phyloP scores from a whole-genome alignment of 768 basidiomycete genomes.

The Amanita muscaria region DNA sequence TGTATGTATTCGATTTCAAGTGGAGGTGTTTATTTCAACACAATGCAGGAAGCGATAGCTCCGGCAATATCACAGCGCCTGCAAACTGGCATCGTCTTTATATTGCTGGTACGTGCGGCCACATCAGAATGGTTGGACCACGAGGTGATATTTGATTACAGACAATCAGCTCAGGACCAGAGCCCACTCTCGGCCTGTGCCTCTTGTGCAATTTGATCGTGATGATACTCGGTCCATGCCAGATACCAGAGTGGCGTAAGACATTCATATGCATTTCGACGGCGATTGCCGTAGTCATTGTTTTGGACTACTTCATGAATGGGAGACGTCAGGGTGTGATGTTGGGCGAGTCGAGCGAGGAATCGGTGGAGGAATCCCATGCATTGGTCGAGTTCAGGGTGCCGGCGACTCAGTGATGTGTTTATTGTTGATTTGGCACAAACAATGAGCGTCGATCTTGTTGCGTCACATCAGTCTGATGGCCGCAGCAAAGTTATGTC shows the following conservation, averaged over 20 bases:
- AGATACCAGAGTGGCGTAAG: conserved; percentile 16
- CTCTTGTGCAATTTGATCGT: conserved; percentile 23
- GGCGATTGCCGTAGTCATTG: conserved; percentile 13
- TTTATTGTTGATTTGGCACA: too few species aligned
- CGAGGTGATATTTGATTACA: conserved; percentile 7
- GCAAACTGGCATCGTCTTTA: conserved; percentile 18
- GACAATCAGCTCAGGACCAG: conserved; percentile 29
- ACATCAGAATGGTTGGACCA: not conserved
- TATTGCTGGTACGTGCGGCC: conserved; percentile 21
- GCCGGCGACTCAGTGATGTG: too few species aligned
- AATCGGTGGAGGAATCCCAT: too few species aligned
- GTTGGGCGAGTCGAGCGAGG: conserved; percentile 1
- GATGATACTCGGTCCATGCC: conserved; percentile 19
- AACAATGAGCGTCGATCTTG: too few species aligned
- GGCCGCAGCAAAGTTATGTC: too few species aligned
- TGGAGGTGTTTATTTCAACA: not conserved
- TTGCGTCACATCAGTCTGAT: too few species aligned
- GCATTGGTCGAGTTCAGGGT: too few species aligned
- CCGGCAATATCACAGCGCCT: conserved; percentile 19
- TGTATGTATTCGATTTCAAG: conserved; percentile 12
- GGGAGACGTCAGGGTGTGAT: not conserved
- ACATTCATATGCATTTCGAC: conserved; percentile 19
- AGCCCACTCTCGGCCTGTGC: conserved; percentile 26
- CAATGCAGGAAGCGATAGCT: conserved; percentile 13
- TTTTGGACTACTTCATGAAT: conserved; percentile 5